These are phyloP conservation scores for Fusarium beomiforme DNA, from an alignment of 2,329 filamentous ascomycete genomes.

Conservation along the genomic window DNA sequence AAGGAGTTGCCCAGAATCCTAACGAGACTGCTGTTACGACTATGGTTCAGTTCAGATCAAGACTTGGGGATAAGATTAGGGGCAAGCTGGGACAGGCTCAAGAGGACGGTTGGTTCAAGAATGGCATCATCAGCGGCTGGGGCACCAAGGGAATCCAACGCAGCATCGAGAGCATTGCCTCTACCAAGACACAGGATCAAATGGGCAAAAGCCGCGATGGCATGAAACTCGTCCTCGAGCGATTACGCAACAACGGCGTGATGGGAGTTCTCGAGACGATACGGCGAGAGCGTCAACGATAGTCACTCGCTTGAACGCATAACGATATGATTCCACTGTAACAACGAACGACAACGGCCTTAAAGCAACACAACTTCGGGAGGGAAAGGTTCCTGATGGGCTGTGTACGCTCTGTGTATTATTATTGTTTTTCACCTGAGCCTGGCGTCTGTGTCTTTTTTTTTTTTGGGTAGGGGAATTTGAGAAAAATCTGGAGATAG, in stretches of 20 bases:
- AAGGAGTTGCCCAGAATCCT: constrained; percentile 38
- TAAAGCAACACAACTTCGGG: constrained; percentile 27
- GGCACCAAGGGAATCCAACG: constrained; percentile 78
- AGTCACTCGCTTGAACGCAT: constrained; percentile 36
- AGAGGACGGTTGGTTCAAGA: constrained; percentile 59
- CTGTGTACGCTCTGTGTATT: constrained; percentile 47
- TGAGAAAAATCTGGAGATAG: constrained; percentile 16
- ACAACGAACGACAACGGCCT: constrained; percentile 40
- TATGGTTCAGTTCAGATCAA: constrained; percentile 77
- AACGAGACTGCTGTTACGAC: constrained; percentile 74
- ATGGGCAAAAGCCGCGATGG: constrained; percentile 84
- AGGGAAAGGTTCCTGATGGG: constrained; percentile 13
- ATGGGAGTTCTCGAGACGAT: constrained; percentile 67
- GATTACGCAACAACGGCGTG: constrained; percentile 68
- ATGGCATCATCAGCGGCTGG: constrained; percentile 65
- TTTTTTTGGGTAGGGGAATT: constrained; percentile 36
- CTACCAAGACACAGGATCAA: constrained; percentile 80
- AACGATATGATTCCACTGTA: constrained; percentile 34
- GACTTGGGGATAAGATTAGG: constrained; percentile 74
- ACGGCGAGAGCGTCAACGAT: constrained; percentile 55
- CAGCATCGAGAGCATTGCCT: constrained; percentile 81
- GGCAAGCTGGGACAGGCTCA: constrained; percentile 61
- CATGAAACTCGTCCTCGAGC: constrained; percentile 83
- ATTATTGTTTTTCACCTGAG: constrained; percentile 45
- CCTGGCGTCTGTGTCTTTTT: constrained; percentile 49